Percentiles rank a stretch among this genome's conserved stretches.
Evolutionary conservation across 768 basidiomycete species (phyloP).

Genomic region (Pleurotus citrinopileatus): DNA sequence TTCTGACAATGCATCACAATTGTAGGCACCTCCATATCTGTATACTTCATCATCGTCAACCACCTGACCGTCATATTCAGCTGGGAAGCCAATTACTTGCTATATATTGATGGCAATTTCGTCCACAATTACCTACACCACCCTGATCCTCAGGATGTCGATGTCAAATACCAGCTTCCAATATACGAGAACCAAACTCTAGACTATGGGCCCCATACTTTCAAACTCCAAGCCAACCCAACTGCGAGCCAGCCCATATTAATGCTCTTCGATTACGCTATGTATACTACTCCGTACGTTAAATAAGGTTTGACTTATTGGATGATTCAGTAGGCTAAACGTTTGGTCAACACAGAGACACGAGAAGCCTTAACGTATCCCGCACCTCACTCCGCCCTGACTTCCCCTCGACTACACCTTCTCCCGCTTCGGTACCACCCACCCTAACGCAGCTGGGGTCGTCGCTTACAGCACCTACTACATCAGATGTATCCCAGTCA

Average conservation of each 20-base stretch:
- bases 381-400: no score
- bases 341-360: no score
- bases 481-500: no score
- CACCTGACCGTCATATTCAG: background rate
- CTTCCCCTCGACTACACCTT: background rate
- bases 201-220: background rate
- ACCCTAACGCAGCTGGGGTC: background rate
- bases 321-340: no score
- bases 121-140: background rate
- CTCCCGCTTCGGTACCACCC: background rate
- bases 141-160: background rate
- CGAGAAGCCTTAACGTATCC: background rate
- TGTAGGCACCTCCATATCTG: background rate
- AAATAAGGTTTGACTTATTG: background rate
- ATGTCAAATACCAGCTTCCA: background rate
- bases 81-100: background rate
- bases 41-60: background rate
- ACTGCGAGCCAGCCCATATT: background rate
- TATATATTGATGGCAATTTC: background rate
- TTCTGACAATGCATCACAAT: background rate
- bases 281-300: background rate
- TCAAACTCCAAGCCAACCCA: background rate
- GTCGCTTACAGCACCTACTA: no score
- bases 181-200: background rate
- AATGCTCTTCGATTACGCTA: background rate